Conservation (phyloP, 805 yeast genomes). For the Komagataella ulmi region DNA sequence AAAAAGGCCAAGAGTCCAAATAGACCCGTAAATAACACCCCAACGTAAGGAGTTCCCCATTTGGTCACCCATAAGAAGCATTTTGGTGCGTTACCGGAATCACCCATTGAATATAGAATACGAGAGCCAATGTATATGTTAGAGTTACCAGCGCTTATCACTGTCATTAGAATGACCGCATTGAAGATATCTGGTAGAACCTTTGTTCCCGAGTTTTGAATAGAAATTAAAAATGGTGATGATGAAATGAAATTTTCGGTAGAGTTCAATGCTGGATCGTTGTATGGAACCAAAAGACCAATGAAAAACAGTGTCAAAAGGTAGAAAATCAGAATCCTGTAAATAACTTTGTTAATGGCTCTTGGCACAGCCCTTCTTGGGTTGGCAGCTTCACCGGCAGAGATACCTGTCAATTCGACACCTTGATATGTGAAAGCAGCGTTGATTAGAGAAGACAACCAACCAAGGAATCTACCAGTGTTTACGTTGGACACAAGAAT, state of each 20-base stretch:
- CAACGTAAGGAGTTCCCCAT: slow-evolving; percentile 48
- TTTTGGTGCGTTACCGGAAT: slow-evolving; percentile 42
- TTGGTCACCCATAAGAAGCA: slow-evolving; percentile 32
- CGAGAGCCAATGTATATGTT: slow-evolving; percentile 63
- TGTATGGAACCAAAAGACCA: slow-evolving; percentile 56
- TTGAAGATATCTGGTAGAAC: slow-evolving; percentile 59
- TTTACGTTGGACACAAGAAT: slow-evolving; percentile 29
- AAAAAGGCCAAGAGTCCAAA: slow-evolving; percentile 57
- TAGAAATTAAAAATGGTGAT: slow-evolving; percentile 66
- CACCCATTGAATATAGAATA: slow-evolving; percentile 49
- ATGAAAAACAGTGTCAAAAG: slow-evolving; percentile 52
- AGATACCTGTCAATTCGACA: slow-evolving; percentile 61
- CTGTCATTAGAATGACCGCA: slow-evolving; percentile 54
- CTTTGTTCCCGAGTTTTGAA: slow-evolving; percentile 51
- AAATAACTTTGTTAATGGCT: slow-evolving; percentile 55
- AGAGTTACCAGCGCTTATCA: slow-evolving; percentile 71
- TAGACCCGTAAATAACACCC: slow-evolving; percentile 41
- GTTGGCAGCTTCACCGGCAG: slow-evolving; percentile 61
- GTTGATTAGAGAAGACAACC: slow-evolving; percentile 53
- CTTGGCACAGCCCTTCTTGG: slow-evolving; percentile 60
- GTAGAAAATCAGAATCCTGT: slow-evolving; percentile 54
- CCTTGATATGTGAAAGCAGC: slow-evolving; percentile 77
- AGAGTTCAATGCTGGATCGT: slow-evolving; percentile 36
- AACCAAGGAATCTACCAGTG: slow-evolving; percentile 53
- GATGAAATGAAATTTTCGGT: slow-evolving; percentile 28